These are phyloP conservation scores for Sporothrix variecibatus DNA, from an alignment of 2,329 filamentous ascomycete species.

Conservation along the genomic window DNA sequence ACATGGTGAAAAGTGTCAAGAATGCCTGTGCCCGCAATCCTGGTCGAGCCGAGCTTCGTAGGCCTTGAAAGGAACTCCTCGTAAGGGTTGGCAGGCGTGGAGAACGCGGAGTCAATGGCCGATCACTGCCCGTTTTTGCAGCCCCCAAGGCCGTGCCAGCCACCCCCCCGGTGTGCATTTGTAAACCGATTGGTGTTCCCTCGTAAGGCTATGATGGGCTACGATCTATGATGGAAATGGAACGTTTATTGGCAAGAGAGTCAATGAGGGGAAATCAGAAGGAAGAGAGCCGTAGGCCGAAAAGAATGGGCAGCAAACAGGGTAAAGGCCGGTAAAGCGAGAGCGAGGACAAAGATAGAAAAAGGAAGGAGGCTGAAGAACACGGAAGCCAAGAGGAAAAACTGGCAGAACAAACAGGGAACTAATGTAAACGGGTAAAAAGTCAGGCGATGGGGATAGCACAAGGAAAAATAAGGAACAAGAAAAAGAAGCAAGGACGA, in stretches of 20 bases:
- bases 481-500: background rate
- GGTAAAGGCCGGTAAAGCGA: background rate
- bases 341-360: background rate
- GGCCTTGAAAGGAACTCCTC: background rate
- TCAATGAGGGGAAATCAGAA: slow-evolving; percentile 2
- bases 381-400: background rate
- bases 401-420: background rate
- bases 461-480: background rate
- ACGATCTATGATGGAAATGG: background rate
- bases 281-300: background rate
- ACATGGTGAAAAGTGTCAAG: background rate
- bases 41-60: background rate
- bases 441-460: background rate
- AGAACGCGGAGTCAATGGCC: slow-evolving; percentile 4
- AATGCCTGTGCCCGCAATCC: background rate
- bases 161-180: background rate
- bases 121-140: background rate
- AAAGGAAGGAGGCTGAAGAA: slow-evolving; percentile 5
- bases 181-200: background rate
- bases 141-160: background rate
- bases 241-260: background rate
- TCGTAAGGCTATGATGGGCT: slow-evolving; percentile 4
- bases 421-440: background rate
- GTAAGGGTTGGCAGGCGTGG: background rate
- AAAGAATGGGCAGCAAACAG: background rate